Evolutionary conservation across 1,284 basidiomycete genomes (phyloP), one percentile per base, ranked within the genome.

Genomic region (Ceratobasidium sp.): DNA sequence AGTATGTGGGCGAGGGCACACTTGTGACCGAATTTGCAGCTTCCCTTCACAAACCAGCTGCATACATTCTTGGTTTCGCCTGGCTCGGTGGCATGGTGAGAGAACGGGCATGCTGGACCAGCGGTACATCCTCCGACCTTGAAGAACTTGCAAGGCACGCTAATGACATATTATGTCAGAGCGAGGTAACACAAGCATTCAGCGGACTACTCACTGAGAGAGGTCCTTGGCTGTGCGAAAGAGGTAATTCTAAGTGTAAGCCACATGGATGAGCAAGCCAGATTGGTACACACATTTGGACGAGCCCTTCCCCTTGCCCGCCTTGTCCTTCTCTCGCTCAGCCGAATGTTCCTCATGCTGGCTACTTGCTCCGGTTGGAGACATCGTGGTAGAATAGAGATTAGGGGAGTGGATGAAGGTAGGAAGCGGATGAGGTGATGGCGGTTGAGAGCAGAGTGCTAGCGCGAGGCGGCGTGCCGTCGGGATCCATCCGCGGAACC

Each of bases 1-100:
- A 97, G 86, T 67, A 98, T 87, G 80, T 98, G 97, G 0, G 96
- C 96, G 41, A 96, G 87, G 3, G 95, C 95, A 78, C 96, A 98
- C 80, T 98, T 98, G 85, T 98, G 96, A 9, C 93, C 96, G 79
- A 98, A 98, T 83, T 97, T 97, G 87, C 97, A 99, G 82, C 94
- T 97, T 1, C 97, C 95, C 82, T 94, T 94, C 72, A 94, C 85
- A 78, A 91, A 99, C 95, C 96, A 98, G 57, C 95, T 91, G 80
- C 97, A 99, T 62, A 93, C 87, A 78, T 97, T 95, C 81, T 98
- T 98, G 77, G 90, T 89, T 73, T 90, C 90, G 8, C 92, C 93
- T 11, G 92, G 88, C 76, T 91, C 90, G 69, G 84, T 80, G 9
- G 83, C 75, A 59, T 79, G 77, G 79, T 98, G 96, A 41, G 95